phyloP scores from a whole-genome alignment of 73 alveolate genomes.

The Urostyla sp. region DNA sequence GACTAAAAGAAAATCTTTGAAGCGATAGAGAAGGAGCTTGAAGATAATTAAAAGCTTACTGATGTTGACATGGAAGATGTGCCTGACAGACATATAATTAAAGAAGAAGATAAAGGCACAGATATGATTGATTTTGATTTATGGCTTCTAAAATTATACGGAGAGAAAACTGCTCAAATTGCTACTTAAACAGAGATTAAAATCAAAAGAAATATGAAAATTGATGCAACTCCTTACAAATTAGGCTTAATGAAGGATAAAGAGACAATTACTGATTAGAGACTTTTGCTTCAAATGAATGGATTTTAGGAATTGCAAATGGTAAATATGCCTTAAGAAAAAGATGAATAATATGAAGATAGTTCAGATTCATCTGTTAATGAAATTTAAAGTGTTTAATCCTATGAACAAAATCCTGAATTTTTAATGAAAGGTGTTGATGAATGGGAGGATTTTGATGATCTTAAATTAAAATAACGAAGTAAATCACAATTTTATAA shows the following conservation, averaged over 20 bases:
- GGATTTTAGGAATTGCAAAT: no score
- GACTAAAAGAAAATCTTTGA: conserved; percentile 1
- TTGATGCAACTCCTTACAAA: conserved; percentile 17
- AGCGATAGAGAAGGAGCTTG: neutral
- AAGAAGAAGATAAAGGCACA: conserved; percentile 8
- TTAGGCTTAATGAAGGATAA: conserved; percentile 22
- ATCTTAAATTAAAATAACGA: conserved; percentile 9
- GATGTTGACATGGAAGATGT: conserved; percentile 18
- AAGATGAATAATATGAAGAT: neutral
- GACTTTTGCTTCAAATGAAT: no score
- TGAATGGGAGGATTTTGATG: neutral
- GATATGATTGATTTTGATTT: neutral
- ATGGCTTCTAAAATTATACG: neutral
- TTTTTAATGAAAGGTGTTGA: neutral
- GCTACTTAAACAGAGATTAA: neutral
- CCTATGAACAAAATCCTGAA: neutral
- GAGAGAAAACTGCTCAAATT: neutral
- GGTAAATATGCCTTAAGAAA: conserved; percentile 31
- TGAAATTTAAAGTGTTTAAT: conserved; percentile 8
- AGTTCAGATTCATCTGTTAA: neutral
- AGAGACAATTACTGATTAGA: conserved; percentile 22
- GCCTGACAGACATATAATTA: conserved; percentile 1
- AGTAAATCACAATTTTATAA: no score
- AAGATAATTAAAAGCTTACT: neutral
- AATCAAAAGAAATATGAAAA: neutral